Evolutionary conservation across 177 flowering plant species (phyloP), one percentile per base, ranked within the genome.

Genomic region (Vitis hybrid): DNA sequence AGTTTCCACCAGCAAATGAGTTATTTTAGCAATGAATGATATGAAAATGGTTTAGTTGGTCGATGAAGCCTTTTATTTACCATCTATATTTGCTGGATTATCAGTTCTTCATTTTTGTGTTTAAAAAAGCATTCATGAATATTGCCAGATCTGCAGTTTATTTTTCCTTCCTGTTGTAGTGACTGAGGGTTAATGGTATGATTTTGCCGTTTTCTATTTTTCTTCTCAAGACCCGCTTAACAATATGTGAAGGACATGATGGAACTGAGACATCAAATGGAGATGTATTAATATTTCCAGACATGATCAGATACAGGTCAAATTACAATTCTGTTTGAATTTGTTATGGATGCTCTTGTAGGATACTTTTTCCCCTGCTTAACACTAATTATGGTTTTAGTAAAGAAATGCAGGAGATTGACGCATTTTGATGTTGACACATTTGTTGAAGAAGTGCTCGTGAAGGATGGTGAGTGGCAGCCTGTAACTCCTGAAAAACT

Each of bases 241-340:
- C 98, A 52, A 88, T 94, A 75, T 94, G 98, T 67, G 98, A 94
- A 80, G 98, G 98, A 32, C 97, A 84, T 73, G 98, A 94, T 84
- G 98, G 95, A 49, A 88, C 93, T 7, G 93, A 89, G 81, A 92
- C 97, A 30, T 94, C 98, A 65, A 94, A 94, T 78, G 98, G 97
- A 16, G 98, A 94, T 77, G 93, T 94, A 59, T 78, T 94, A 67
- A 94, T 94, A 65, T 94, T 94, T 72, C 98, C 98, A 16, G 97
- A 94, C 80, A 91, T 93, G 97, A 70, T 88, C 76, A 82, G 96
- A 91, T 94, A 94, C 92, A 92, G 97, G 98, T 91, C 50, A 81
- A 50, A 56, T 50, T 62, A 30, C 56, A 15, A 54, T 9, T 57
- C 50, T 46, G 3, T 54, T 24, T 18, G 19, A 15, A 5, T 52